Conservation (phyloP, 2,329 filamentous ascomycete species). For the Xylariaceae sp. region DNA sequence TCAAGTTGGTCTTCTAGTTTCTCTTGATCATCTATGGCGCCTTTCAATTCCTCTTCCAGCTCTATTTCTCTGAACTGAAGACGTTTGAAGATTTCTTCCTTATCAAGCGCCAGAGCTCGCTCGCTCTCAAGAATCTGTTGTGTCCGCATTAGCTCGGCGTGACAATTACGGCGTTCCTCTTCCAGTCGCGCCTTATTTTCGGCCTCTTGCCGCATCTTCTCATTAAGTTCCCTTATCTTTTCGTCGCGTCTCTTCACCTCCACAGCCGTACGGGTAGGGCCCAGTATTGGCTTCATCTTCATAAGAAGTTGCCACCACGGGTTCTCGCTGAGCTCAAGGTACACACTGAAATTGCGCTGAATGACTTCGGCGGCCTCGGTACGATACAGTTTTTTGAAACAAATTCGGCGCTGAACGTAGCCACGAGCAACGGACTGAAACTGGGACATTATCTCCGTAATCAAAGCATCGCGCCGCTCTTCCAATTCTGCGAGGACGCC, state of each 20-base stretch:
- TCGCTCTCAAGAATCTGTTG: slow-evolving; percentile 95
- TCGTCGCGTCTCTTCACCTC: slow-evolving; percentile 96
- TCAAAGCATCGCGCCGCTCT: slow-evolving; percentile 88
- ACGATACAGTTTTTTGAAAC: slow-evolving; percentile 89
- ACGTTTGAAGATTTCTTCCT: slow-evolving; percentile 98
- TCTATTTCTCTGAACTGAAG: slow-evolving; percentile 88
- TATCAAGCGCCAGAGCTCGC: slow-evolving; percentile 89
- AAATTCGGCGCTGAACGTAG: slow-evolving; percentile 80
- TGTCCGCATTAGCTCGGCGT: slow-evolving; percentile 81
- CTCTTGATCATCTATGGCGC: slow-evolving; percentile 90
- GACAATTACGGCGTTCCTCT: slow-evolving; percentile 82
- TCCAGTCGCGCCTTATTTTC: slow-evolving; percentile 75
- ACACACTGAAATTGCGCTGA: slow-evolving; percentile 88
- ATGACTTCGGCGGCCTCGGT: slow-evolving; percentile 94
- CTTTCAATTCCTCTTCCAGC: slow-evolving; percentile 86
- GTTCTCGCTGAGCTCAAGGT: slow-evolving; percentile 82
- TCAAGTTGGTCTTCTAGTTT: slow-evolving; percentile 91
- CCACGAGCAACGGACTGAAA: slow-evolving; percentile 93
- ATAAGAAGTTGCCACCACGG: slow-evolving; percentile 97
- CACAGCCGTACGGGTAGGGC: slow-evolving; percentile 82
- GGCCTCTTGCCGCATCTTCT: slow-evolving; percentile 74
- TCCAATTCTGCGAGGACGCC: slow-evolving; percentile 95
- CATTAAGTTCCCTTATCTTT: slow-evolving; percentile 81
- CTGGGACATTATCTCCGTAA: slow-evolving; percentile 85
- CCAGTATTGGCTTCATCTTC: slow-evolving; percentile 91